These are phyloP conservation scores for Glaciozyma antarctica DNA, from an alignment of 768 basidiomycete species.

Conservation along the genomic window DNA sequence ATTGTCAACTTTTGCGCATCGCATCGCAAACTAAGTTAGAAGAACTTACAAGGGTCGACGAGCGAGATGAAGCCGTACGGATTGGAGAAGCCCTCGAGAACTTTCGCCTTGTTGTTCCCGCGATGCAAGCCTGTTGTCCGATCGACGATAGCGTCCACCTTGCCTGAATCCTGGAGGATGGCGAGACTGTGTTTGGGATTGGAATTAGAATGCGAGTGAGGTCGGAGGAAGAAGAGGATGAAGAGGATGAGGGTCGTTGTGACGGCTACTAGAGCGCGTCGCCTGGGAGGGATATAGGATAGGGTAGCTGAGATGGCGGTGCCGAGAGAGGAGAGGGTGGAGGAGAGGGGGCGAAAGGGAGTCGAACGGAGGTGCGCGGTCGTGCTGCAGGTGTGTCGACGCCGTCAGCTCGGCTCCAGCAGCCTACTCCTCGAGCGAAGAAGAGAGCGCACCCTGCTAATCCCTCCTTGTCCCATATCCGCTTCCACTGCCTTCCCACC, in stretches of 20 bases:
- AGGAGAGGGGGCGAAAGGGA: constrained; percentile 2
- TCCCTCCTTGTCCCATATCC: constrained; percentile 14
- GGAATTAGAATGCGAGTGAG: not conserved
- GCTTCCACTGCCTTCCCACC: constrained; percentile 5
- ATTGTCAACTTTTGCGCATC: too few relatives aligned
- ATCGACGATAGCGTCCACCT: constrained; percentile 2
- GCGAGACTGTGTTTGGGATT: not conserved
- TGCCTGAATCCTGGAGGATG: not conserved
- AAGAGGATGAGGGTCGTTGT: constrained; percentile 7
- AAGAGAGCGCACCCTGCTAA: constrained; percentile 2
- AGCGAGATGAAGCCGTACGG: constrained; percentile 18
- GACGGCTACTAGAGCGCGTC: not conserved
- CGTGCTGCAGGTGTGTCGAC: not conserved
- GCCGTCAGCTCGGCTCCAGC: not conserved
- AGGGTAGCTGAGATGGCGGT: not conserved
- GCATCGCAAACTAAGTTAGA: not conserved
- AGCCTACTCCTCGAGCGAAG: too few relatives aligned
- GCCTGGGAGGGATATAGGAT: not conserved
- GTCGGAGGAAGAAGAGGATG: constrained; percentile 10
- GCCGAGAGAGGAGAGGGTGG: not conserved
- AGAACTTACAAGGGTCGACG: constrained; percentile 9
- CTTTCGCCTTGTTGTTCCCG: constrained; percentile 9
- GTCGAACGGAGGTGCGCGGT: not conserved
- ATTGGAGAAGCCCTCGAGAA: constrained; percentile 12
- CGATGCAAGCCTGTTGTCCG: not conserved